These are phyloP conservation scores for Hypoxylon sp. DNA, from an alignment of 2,329 filamentous ascomycete species.

Conservation along the genomic window DNA sequence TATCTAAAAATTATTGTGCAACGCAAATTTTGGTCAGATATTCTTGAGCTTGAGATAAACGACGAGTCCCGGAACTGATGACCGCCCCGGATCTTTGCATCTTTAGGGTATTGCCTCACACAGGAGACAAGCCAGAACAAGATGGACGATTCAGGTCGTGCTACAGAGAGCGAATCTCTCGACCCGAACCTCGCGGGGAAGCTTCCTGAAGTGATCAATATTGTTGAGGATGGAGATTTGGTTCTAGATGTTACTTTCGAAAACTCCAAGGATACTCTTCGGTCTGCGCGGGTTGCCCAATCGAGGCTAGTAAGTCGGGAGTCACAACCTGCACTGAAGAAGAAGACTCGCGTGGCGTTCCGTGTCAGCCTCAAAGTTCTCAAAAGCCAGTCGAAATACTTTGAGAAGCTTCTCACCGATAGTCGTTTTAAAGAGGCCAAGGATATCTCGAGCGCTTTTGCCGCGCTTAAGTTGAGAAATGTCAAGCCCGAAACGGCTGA, in stretches of 20 bases:
- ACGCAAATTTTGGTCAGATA: background rate
- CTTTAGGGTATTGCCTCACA: conserved; percentile 56
- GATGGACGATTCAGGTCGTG: conserved; percentile 51
- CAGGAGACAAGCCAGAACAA: conserved; percentile 55
- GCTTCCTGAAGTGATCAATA: conserved; percentile 61
- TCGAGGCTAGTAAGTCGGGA: conserved; percentile 48
- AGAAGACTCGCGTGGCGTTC: conserved; percentile 64
- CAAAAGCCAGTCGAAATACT: conserved; percentile 76
- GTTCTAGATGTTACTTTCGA: conserved; percentile 77
- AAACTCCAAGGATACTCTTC: conserved; percentile 67
- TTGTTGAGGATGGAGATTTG: conserved; percentile 73
- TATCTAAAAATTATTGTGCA: background rate
- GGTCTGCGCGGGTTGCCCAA: conserved; percentile 60
- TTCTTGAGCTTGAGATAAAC: conserved; percentile 17
- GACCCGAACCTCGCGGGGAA: conserved; percentile 34
- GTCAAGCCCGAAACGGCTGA: conserved; percentile 65
- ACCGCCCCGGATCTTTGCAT: conserved; percentile 47
- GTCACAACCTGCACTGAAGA: conserved; percentile 55
- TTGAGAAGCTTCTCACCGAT: conserved; percentile 75
- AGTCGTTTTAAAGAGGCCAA: conserved; percentile 74
- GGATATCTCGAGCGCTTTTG: conserved; percentile 66
- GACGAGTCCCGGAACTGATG: conserved; percentile 50
- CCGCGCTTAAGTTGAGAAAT: conserved; percentile 63
- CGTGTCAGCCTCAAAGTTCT: conserved; percentile 72
- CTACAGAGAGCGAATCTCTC: conserved; percentile 45